Base-by-base conservation (phyloP, 2,329 filamentous ascomycete genomes). In the Neofusicoccum cordaticola region DNA sequence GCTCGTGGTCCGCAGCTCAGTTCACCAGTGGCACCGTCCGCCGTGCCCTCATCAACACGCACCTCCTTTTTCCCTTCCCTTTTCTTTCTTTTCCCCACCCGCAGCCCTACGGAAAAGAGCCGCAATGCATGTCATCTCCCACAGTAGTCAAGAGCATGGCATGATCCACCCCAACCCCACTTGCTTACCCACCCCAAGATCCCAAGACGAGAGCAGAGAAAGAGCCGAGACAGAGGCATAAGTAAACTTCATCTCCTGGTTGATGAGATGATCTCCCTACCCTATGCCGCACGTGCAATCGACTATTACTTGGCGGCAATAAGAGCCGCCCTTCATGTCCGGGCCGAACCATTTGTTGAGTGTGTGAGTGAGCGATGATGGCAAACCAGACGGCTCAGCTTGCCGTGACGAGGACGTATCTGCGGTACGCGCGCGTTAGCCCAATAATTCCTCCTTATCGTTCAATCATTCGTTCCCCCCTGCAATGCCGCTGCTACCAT, bases 341-440 rank as follows among this genome's bases (percentile, higher is more conserved):
- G 27, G 27, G 27, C 27, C 5, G 27, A 31, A 31, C 27, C 27
- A 31, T 7, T 31, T 31, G 27, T 31, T 50, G 47, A 12, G 22
- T 13, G 12, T 50, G 22, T 6, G 47, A 8, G 47, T 50, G 47
- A 22, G 22, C 19, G 45, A 31, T 19, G 22, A n/a, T n/a, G 15
- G 50, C 34, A 8, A 48, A 15, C 11, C 22, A 11, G 13, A 15
- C 31, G 45, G 45, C 37, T 72, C 67, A 79, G 68, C 75, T 77
- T 61, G 77, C 77, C 22, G 75, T 78, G 53, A 79, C 77, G 61
- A 79, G 67, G n/a, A 79, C 76, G 69, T 78, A 78, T 63, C 74
- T 77, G 66, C 34, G 34, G 12, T 7, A 13, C 17, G 6, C 19
- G 17, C 22, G 34, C n/a, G 50, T 63, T 56, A 63, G 61, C 50